Percentiles rank a stretch among this genome's conserved stretches.
These are phyloP conservation scores for Thelonectria discophora DNA, from an alignment of 2,329 filamentous ascomycete genomes.

Conservation along the genomic window DNA sequence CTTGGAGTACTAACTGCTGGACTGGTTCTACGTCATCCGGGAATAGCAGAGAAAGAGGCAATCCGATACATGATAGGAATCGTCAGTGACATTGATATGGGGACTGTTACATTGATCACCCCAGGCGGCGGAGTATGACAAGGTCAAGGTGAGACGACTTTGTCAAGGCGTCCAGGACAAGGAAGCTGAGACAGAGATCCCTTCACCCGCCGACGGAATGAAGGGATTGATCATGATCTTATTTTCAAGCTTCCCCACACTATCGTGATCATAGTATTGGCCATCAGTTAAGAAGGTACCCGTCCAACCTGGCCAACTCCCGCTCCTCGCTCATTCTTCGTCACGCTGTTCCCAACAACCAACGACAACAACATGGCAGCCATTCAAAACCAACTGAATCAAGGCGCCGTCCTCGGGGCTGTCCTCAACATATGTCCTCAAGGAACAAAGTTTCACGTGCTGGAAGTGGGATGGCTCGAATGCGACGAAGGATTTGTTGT, in stretches of 20 bases:
- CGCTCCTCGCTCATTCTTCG: background rate
- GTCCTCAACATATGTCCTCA: conserved; percentile 15
- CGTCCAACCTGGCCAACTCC: background rate
- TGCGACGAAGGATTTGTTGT: conserved; percentile 15
- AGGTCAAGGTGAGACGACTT: background rate
- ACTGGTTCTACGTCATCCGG: too few relatives aligned
- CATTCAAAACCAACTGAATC: conserved; percentile 13
- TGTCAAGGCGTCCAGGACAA: background rate
- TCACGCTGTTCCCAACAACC: background rate
- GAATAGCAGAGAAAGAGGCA: too few relatives aligned
- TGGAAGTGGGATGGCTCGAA: conserved; percentile 23
- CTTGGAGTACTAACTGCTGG: too few relatives aligned
- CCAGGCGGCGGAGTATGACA: background rate
- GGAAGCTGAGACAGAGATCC: background rate
- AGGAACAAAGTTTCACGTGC: conserved; percentile 16
- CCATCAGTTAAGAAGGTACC: background rate
- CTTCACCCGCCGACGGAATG: background rate
- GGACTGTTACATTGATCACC: too few relatives aligned
- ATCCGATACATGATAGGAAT: background rate
- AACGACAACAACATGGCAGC: background rate
- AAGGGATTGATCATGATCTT: background rate
- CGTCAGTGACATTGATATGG: background rate
- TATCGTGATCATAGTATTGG: background rate
- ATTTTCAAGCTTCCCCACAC: background rate
- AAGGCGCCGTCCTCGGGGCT: conserved; percentile 2